Evolutionary conservation across 2,329 filamentous ascomycete species (phyloP).

Genomic region (Mycosphaerella sp.): DNA sequence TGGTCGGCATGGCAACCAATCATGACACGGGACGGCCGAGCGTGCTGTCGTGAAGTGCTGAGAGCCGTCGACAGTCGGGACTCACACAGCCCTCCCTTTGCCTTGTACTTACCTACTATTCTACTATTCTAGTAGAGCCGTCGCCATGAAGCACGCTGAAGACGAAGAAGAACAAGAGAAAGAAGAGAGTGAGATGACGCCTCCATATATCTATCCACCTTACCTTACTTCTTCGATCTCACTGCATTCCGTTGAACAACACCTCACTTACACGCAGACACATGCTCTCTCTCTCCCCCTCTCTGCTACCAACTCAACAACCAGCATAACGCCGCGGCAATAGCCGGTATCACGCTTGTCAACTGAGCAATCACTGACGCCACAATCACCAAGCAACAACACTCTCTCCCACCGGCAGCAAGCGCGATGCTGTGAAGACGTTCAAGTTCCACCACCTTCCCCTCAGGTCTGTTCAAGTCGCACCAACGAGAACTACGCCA

Average conservation of each 20-base stretch:
- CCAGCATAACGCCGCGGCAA: not conserved
- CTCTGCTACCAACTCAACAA: not conserved
- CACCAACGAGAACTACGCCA: not conserved
- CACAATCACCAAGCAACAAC: conserved; percentile 3
- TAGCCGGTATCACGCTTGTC: not conserved
- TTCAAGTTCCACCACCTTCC: not conserved
- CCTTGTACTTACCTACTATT: conserved; percentile 8
- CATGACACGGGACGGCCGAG: conserved; percentile 1
- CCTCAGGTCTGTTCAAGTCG: not conserved
- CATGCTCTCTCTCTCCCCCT: not conserved
- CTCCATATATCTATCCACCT: too few relatives aligned
- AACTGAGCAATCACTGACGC: not conserved
- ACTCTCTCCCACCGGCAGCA: not conserved
- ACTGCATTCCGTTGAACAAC: not conserved
- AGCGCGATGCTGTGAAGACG: not conserved
- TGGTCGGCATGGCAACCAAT: conserved; percentile 13
- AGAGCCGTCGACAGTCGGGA: not conserved
- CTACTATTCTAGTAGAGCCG: conserved; percentile 7
- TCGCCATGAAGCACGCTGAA: conserved; percentile 3
- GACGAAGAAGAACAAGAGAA: not conserved
- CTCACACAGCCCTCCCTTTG: too few relatives aligned
- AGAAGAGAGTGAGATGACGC: too few relatives aligned
- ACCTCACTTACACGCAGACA: not conserved
- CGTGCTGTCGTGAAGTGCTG: conserved; percentile 2
- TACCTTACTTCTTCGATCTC: not conserved